Conservation (phyloP, 2,329 filamentous ascomycete species). For the Beauveria scarabaeidicola region DNA sequence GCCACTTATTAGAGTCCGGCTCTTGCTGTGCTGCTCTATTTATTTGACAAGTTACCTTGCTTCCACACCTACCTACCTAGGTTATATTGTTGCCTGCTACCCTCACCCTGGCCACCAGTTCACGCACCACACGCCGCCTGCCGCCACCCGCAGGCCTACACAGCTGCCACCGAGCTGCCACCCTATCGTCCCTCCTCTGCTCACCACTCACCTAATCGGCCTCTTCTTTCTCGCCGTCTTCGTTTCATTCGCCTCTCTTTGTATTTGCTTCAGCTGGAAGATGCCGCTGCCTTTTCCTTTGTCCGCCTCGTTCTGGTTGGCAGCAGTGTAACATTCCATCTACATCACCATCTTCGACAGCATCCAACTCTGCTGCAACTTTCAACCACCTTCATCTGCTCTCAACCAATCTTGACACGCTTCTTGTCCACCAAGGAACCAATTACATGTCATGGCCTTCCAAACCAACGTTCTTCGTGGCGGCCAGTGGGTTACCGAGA, state of each 20-base stretch:
- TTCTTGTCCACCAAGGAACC: slow-evolving; percentile 14
- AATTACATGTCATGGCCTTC: slow-evolving; percentile 32
- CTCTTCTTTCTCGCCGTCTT: neutral
- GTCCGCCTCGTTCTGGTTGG: slow-evolving; percentile 1
- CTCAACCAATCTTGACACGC: neutral
- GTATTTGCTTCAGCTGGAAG: neutral
- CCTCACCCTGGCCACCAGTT: neutral
- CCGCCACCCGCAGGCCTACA: too few relatives aligned
- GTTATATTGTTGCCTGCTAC: neutral
- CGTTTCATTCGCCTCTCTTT: neutral
- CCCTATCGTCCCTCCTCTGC: neutral
- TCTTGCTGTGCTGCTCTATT: neutral
- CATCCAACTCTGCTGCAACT: neutral
- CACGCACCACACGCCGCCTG: neutral
- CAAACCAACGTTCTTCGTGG: slow-evolving; percentile 46
- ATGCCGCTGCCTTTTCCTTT: neutral
- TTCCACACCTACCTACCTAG: neutral
- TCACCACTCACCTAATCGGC: neutral
- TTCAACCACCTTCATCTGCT: neutral
- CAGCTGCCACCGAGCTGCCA: too few relatives aligned
- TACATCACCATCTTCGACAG: neutral
- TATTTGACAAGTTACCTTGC: neutral
- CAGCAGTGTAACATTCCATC: neutral
- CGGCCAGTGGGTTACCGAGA: slow-evolving; percentile 50
- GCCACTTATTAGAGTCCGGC: slow-evolving; percentile 6